phyloP scores from a whole-genome alignment of 2,329 filamentous ascomycete genomes.

The Ophiocordyceps camponoti-saundersi region DNA sequence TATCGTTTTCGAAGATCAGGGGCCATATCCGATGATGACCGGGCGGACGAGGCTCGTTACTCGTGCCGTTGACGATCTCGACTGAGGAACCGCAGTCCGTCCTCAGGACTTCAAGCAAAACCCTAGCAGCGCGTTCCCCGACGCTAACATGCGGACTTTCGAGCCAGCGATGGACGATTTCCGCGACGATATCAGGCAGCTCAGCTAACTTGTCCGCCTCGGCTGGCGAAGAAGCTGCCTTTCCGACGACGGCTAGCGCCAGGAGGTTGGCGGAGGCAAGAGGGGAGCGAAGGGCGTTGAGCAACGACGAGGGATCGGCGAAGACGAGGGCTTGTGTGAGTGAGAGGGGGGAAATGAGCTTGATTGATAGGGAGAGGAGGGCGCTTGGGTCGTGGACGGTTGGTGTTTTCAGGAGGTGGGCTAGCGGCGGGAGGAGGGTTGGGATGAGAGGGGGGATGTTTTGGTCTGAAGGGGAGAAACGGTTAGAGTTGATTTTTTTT shows the following conservation, averaged over 20 bases:
- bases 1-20: slow-evolving; percentile 27
- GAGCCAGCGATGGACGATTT: slow-evolving; percentile 35
- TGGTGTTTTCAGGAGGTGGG: slow-evolving; percentile 29
- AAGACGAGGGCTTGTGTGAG: slow-evolving; percentile 34
- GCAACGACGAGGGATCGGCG: slow-evolving; percentile 31
- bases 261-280: slow-evolving; percentile 40
- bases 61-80: not conserved
- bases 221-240: slow-evolving; percentile 29
- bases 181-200: slow-evolving; percentile 29
- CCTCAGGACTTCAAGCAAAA: slow-evolving; percentile 36
- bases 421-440: slow-evolving; percentile 34
- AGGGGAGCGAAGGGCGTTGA: slow-evolving; percentile 34
- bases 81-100: slow-evolving; percentile 28
- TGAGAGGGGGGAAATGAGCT: slow-evolving; percentile 34
- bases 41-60: slow-evolving; percentile 6
- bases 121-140: slow-evolving; percentile 31
- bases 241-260: slow-evolving; percentile 37
- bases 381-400: slow-evolving; percentile 32
- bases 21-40: slow-evolving; percentile 38
- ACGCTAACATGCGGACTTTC: slow-evolving; percentile 34
- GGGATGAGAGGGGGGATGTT: slow-evolving; percentile 36
- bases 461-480: slow-evolving; percentile 17
- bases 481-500: not conserved
- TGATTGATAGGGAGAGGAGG: slow-evolving; percentile 34
- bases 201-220: slow-evolving; percentile 33